Conservation (phyloP, 305 asterid species). For the Solanum hybrid region DNA sequence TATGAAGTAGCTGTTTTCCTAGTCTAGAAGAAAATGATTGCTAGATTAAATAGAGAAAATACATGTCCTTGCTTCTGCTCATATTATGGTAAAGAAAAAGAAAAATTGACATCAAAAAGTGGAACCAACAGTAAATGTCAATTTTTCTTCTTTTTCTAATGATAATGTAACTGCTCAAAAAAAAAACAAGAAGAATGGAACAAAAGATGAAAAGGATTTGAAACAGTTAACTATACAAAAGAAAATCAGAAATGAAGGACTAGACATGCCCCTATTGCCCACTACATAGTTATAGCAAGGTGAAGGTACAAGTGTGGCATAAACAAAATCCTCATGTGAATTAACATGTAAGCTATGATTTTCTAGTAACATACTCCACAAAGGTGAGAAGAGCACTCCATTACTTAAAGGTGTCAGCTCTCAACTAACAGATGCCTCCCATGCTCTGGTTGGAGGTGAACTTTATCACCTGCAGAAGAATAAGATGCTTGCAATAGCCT, state of each 20-base stretch:
- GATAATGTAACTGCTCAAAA: background rate
- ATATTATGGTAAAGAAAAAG: background rate
- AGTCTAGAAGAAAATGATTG: background rate
- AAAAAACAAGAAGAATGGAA: background rate
- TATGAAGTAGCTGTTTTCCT: background rate
- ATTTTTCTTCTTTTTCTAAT: background rate
- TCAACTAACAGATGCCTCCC: background rate
- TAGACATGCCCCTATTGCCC: background rate
- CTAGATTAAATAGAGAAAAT: background rate
- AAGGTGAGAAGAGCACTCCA: background rate
- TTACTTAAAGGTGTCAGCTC: background rate
- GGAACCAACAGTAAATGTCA: background rate
- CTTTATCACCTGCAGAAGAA: background rate
- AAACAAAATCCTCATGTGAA: background rate
- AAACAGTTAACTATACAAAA: background rate
- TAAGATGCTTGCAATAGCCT: background rate
- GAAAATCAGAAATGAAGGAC: background rate
- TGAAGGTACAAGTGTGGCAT: background rate
- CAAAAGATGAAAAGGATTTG: background rate
- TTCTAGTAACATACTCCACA: background rate
- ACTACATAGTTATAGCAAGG: background rate
- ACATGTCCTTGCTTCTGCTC: background rate
- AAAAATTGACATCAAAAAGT: background rate
- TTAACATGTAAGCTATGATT: background rate
- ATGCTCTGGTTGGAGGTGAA: background rate